Evolutionary conservation across 169 alveolate genomes (phyloP).

Genomic region (Prorocentrum cordatum): DNA sequence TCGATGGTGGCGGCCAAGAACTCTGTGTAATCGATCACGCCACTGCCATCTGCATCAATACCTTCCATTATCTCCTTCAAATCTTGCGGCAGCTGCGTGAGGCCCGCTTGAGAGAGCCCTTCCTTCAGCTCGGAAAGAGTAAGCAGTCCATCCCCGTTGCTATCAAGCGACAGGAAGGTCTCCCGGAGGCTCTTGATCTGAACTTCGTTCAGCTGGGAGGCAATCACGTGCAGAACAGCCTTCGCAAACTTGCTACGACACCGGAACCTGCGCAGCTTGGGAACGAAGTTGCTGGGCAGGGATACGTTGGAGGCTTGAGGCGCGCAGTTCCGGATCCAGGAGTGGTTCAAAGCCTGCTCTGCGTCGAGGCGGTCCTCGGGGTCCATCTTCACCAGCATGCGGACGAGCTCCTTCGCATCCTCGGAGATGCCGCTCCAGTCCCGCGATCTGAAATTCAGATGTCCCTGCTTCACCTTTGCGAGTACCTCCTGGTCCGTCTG

Average conservation of each 20-base stretch:
- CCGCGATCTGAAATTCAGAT: slow-evolving; percentile 74
- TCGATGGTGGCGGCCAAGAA: slow-evolving; percentile 80
- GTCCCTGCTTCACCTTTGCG: slow-evolving; percentile 82
- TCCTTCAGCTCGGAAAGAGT: slow-evolving; percentile 54
- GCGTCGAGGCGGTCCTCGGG: slow-evolving; percentile 14
- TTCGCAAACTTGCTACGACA: slow-evolving; percentile 74
- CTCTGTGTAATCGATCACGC: slow-evolving; percentile 79
- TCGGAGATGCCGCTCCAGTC: slow-evolving; percentile 75
- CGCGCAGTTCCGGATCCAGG: too few species aligned
- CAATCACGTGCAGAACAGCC: slow-evolving; percentile 67
- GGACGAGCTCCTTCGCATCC: slow-evolving; percentile 50
- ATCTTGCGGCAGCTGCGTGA: slow-evolving; percentile 72
- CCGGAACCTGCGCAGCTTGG: slow-evolving; percentile 33
- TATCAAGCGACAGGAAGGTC: slow-evolving; percentile 74
- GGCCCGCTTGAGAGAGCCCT: background rate
- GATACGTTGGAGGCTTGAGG: background rate
- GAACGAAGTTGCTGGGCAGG: background rate
- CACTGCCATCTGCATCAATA: slow-evolving; percentile 79
- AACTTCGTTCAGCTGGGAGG: slow-evolving; percentile 74
- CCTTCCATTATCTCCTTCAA: slow-evolving; percentile 76
- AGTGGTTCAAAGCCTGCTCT: background rate
- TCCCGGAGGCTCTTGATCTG: slow-evolving; percentile 74
- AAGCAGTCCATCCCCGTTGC: slow-evolving; percentile 75
- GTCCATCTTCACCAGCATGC: background rate
- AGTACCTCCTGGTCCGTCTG: slow-evolving; percentile 78